Evolutionary conservation across 768 basidiomycete genomes (phyloP).

Genomic region (Auriscalpium microsporum): DNA sequence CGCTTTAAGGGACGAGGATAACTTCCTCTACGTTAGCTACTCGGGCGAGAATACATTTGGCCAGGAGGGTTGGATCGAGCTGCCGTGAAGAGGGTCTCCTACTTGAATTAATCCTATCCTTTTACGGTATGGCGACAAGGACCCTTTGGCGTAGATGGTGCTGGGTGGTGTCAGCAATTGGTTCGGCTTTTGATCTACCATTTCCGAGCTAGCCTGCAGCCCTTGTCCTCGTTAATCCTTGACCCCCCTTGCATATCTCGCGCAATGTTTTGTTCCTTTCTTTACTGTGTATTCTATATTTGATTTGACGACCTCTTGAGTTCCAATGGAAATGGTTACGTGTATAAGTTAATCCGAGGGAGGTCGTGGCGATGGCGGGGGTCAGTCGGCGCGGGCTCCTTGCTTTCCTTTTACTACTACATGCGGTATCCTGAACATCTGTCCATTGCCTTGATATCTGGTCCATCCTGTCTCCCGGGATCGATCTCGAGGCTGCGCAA

Average conservation of each 20-base stretch:
- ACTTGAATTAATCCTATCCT: not conserved
- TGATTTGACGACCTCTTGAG: not conserved
- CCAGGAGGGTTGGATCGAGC: conserved; percentile 13
- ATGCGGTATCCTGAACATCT: too few relatives aligned
- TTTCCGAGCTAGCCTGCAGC: not conserved
- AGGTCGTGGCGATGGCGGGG: too few relatives aligned
- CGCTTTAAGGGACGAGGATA: conserved; percentile 83
- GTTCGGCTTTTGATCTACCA: not conserved
- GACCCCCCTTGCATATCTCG: conserved; percentile 8
- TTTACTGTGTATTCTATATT: conserved; percentile 5
- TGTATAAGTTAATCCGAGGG: too few relatives aligned
- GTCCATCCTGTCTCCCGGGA: too few relatives aligned
- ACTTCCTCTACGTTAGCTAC: conserved; percentile 97
- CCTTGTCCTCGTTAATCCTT: not conserved
- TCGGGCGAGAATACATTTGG: conserved; percentile 98
- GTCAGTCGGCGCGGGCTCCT: too few relatives aligned
- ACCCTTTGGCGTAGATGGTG: conserved; percentile 6
- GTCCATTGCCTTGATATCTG: too few relatives aligned
- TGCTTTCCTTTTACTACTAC: too few relatives aligned
- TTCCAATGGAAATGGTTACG: too few relatives aligned
- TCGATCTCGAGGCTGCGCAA: too few relatives aligned
- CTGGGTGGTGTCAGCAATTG: not conserved
- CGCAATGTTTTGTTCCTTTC: conserved; percentile 10
- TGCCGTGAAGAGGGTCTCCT: conserved; percentile 5
- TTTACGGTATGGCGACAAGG: conserved; percentile 2